Evolutionary conservation across 2,329 filamentous ascomycete genomes (phyloP), one percentile per base, ranked within the genome.

Genomic region (Aureobasidium musti): DNA sequence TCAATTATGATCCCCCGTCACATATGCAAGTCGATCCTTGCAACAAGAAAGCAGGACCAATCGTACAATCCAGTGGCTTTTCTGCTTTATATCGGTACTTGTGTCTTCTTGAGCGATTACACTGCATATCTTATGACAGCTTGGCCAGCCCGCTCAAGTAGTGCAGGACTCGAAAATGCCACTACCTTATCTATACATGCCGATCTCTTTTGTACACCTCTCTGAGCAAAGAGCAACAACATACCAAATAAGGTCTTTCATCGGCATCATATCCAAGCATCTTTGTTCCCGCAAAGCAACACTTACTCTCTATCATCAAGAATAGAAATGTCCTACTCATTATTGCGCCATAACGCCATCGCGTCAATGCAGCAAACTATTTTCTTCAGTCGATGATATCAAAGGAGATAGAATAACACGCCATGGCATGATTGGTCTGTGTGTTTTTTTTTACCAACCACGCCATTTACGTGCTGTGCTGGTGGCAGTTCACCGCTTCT

Each of bases 341-440:
- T 13, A 33, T 53, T 53, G 19, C 35, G 53, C 54, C 54, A 45
- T 43, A n/a, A 17, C 37, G 14, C 14, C 13, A 43, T 21, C 30
- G 5, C 50, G 30, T 53, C 37, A 53, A 10, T 35, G 33, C 33
- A 35, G 10, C 6, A 35, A 35, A 10, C 13, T 11, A 11, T 35
- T 10, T 11, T 2, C 10, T 35, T 35, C 10, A 8, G 7, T 35
- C 10, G 33, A 35, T 4, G 10, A 35, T 4, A 35, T 35, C 3
- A 35, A 35, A 11, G 33, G 13, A 10, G 2, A 8, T 11, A 11
- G 13, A 11, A 35, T 2, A 35, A 30, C 54, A 59, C 54, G 54
- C 54, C n/a, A 59, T 59, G 54, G 54, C 54, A 45, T 59, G 54
- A 45, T 59, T 59, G 54, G 54, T 45, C 54, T 43, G 54, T 59